Conservation (phyloP, 139 green algal species). For the Mesostigma viride region DNA sequence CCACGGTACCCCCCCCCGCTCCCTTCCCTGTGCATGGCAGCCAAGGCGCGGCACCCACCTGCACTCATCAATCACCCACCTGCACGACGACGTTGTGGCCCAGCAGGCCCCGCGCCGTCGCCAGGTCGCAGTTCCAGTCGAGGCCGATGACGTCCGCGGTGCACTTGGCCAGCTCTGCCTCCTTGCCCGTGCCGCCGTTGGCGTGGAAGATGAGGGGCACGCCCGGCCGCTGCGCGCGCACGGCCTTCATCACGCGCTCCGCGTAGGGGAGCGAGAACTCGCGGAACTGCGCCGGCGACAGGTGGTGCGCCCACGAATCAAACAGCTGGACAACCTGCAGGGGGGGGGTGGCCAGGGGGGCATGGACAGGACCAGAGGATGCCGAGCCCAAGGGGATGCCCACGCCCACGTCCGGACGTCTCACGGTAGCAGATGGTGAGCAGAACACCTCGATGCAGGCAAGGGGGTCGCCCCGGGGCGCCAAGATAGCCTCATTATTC, state of each 20-base stretch:
- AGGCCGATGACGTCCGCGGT: constrained; percentile 78
- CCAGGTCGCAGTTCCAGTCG: constrained; percentile 79
- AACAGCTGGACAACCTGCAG: constrained; percentile 89
- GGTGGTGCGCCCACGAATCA: constrained; percentile 94
- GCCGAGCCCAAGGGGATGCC: too few species aligned
- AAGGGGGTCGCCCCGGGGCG: too few species aligned
- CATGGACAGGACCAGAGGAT: neutral
- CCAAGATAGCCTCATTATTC: too few species aligned
- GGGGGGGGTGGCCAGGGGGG: too few species aligned
- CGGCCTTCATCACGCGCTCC: constrained; percentile 59
- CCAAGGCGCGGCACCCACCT: too few species aligned
- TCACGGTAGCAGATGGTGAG: neutral
- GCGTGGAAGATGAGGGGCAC: constrained; percentile 92
- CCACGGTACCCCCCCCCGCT: too few species aligned
- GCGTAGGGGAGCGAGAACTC: constrained; percentile 89
- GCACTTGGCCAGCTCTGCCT: constrained; percentile 36
- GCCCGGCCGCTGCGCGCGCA: constrained; percentile 59
- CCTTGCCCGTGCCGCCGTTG: constrained; percentile 88
- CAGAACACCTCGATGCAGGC: too few species aligned
- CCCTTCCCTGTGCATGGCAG: too few species aligned
- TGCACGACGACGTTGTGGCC: constrained; percentile 41
- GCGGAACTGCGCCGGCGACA: constrained; percentile 73
- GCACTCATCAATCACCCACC: too few species aligned
- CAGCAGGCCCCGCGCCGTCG: constrained; percentile 44
- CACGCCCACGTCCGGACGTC: too few species aligned